Evolutionary conservation across 805 yeast species (phyloP).

Genomic region (Lipomyces starkeyi): DNA sequence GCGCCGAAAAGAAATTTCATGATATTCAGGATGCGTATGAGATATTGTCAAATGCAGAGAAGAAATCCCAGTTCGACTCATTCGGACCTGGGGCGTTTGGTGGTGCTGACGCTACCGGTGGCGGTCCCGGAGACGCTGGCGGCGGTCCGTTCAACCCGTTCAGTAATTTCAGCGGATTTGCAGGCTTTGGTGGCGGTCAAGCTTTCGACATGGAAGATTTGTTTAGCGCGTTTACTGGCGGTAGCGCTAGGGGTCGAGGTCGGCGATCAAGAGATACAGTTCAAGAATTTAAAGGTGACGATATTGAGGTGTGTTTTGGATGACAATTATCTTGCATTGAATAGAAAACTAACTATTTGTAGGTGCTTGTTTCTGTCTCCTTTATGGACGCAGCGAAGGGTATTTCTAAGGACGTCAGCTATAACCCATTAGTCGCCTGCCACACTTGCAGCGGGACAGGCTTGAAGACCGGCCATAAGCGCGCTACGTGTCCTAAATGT

Average conservation of each 20-base stretch:
- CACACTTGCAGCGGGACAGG: constrained; percentile 85
- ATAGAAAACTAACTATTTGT: background rate
- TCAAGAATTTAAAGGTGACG: constrained; percentile 86
- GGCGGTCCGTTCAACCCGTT: constrained; percentile 58
- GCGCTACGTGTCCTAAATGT: constrained; percentile 82
- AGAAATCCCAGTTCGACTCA: constrained; percentile 85
- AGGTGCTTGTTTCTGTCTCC: constrained; percentile 67
- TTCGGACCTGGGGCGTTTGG: constrained; percentile 88
- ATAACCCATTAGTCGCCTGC: constrained; percentile 78
- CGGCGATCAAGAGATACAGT: constrained; percentile 49
- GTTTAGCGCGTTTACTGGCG: constrained; percentile 60
- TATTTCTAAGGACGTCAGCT: constrained; percentile 65
- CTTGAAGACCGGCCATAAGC: constrained; percentile 72
- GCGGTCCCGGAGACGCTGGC: constrained; percentile 57
- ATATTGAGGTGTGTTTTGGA: constrained; percentile 50
- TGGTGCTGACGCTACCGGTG: constrained; percentile 57
- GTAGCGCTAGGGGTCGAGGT: constrained; percentile 49
- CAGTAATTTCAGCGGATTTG: constrained; percentile 57
- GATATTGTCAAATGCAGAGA: constrained; percentile 60
- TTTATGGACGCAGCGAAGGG: constrained; percentile 92
- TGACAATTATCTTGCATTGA: background rate
- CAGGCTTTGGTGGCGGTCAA: constrained; percentile 52
- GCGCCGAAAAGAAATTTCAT: constrained; percentile 87
- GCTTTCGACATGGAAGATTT: constrained; percentile 66
- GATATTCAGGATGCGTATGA: constrained; percentile 95